Base-by-base conservation (phyloP, 331 rosid species). In the Saraca asoca region DNA sequence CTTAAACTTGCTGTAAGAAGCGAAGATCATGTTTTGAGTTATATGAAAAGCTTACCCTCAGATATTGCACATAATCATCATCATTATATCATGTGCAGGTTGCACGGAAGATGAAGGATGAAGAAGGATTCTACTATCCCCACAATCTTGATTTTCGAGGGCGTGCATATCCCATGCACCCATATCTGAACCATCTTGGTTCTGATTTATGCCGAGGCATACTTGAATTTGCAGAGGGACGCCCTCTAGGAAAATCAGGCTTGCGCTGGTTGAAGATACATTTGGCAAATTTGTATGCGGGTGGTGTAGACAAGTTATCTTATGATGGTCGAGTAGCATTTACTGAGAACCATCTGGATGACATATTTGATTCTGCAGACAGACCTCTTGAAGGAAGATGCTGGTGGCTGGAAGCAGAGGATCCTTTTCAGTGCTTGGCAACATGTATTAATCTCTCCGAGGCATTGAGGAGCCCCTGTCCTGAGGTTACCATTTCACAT, bases 351-450 rank as follows among this genome's bases (percentile, higher is more conserved):
- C 87, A 88, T 73, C 52, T 91, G 42, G 88, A 87, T 12, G 87
- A 81, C 53, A 81, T 91, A 67, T 85, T 88, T 35, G 95, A 91
- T 71, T 83, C 95, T 5, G 88, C 96, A 6, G 91, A 88, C 81
- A 80, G 85, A 59, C 87, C 97, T 62, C 87, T 91, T 68, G 96
- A 91, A 75, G 97, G 97, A 63, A 85, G 68, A 44, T 79, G 84
- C 29, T 91, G 97, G 97, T 91, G 97, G 97, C 70, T 88, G 81
- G 57, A 83, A 75, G 97, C 97, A 11, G 96, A 91, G 84, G 97
- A 91, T 77, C 97, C 97, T 68, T 85, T 91, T 57, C 97, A 91
- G 74, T 91, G 95, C 81, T 73, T 91, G 78, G 88, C 96, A 58
- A 81, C 89, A 35, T 91, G 97, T 66, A 78, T 83, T 69, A 88